Evolutionary conservation across 148 eudicot species (phyloP), one percentile per base, ranked within the genome.

Genomic region (Bassia scoparia): DNA sequence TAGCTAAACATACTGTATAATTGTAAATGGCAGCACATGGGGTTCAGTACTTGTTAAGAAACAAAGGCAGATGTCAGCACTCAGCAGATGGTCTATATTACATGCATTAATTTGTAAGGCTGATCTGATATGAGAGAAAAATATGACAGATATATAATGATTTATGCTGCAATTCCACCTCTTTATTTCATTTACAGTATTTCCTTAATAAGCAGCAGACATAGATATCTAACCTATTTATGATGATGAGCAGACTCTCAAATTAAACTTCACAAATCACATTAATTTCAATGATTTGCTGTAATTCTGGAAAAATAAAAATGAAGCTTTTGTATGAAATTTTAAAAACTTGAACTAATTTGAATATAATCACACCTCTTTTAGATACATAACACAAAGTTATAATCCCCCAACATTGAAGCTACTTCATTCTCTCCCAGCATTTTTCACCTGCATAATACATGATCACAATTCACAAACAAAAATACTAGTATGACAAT

Each of bases 391-490:
- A 73, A 59, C 69, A 68, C 62, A 70, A 63, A 80, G 78, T 59
- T 27, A 61, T 30, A 44, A 49, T 80, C 1, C 26, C 72, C 67
- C 68, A 72, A 72, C n/a, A 69, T 67, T 61, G 55, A 73, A 70
- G 76, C 82, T 68, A 72, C 53, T 72, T 76, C n/a, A n/a, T n/a
- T n/a, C n/a, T n/a, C 66, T 63, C 46, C 46, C 63, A 63, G 77
- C 66, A 74, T 21, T 52, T 37, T 53, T 74, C 79, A 81, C 74
- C 78, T 76, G 78, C 81, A 78, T 74, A 80, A 74, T 68, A 41
- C 68, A 67, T 75, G 61, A 77, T 68, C 83, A 74, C 63, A 53
- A 73, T 48, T 68, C 83, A 70, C 63, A 53, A 73, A 50, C 75
- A 73, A 70, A 69, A 70, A 68, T 35, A 77, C 53, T 35, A 73